Percentiles rank a stretch among this genome's conserved stretches.
phyloP scores from a whole-genome alignment of 768 basidiomycete genomes.

The Lentinus tigrinus region DNA sequence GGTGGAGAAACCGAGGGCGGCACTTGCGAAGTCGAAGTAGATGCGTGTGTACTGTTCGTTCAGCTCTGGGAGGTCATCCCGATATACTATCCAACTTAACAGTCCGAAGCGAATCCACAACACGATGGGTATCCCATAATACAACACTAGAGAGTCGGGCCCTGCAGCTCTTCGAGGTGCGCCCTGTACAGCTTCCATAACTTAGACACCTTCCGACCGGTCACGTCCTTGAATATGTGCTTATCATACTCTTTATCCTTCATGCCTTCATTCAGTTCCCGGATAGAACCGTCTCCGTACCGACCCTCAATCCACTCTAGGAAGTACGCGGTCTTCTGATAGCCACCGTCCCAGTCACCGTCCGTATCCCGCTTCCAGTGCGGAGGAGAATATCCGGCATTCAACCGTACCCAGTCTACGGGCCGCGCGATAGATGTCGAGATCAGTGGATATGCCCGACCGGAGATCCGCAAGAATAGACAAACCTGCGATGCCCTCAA shows the following conservation, averaged over 20 bases:
- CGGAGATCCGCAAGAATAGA: neutral
- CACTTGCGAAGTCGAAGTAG: too few relatives aligned
- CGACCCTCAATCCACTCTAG: slow-evolving; percentile 63
- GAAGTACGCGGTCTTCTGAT: slow-evolving; percentile 73
- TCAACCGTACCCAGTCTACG: slow-evolving; percentile 70
- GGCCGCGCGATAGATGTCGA: neutral
- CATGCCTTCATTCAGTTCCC: slow-evolving; percentile 56
- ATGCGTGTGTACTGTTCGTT: too few relatives aligned
- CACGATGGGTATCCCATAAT: too few relatives aligned
- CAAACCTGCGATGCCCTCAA: slow-evolving; percentile 79
- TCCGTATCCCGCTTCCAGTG: slow-evolving; percentile 59
- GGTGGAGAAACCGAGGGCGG: neutral
- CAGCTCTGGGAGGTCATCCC: too few relatives aligned
- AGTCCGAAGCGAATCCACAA: too few relatives aligned
- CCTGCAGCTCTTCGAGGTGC: slow-evolving; percentile 28
- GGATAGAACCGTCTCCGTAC: slow-evolving; percentile 53
- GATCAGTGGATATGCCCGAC: neutral
- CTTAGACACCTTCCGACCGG: slow-evolving; percentile 49
- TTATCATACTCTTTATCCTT: slow-evolving; percentile 49
- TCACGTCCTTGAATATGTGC: slow-evolving; percentile 49
- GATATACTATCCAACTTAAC: too few relatives aligned
- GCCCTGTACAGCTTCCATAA: slow-evolving; percentile 60
- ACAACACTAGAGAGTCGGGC: neutral
- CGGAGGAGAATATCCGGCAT: slow-evolving; percentile 57
- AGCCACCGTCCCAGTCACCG: slow-evolving; percentile 73